Conservation (phyloP, 2,329 filamentous ascomycete genomes). For the Rosellinia necatrix region DNA sequence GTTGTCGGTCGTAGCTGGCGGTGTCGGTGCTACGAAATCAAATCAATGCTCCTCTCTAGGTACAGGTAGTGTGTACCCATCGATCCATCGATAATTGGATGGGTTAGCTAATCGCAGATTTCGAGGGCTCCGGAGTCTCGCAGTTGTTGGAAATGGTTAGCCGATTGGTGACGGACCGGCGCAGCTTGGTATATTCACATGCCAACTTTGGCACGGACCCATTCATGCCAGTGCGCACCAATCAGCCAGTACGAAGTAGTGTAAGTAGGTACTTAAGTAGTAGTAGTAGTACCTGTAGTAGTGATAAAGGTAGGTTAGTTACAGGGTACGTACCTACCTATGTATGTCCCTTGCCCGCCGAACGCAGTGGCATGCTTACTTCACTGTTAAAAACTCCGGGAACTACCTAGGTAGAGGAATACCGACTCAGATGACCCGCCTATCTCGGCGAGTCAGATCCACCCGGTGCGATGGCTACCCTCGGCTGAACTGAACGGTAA, state of each 20-base stretch:
- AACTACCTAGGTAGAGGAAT: not conserved
- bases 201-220: too few relatives aligned
- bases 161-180: conserved; percentile 19
- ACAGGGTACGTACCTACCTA: too few relatives aligned
- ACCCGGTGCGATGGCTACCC: conserved; percentile 26
- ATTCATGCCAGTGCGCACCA: too few relatives aligned
- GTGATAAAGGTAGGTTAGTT: too few relatives aligned
- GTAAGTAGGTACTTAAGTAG: too few relatives aligned
- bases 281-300: too few relatives aligned
- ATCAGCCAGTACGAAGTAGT: too few relatives aligned
- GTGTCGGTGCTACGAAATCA: conserved; percentile 1
- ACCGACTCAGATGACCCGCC: conserved; percentile 6
- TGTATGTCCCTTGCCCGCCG: too few relatives aligned
- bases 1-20: conserved; percentile 5
- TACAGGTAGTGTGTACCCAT: too few relatives aligned
- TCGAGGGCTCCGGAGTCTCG: not conserved
- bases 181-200: conserved; percentile 11
- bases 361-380: too few relatives aligned
- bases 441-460: not conserved
- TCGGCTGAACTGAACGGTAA: conserved; percentile 27
- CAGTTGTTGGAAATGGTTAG: not conserved
- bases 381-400: too few relatives aligned
- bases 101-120: conserved; percentile 10
- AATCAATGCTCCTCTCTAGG: too few relatives aligned
- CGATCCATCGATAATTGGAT: conserved; percentile 7